Percentiles rank a stretch among this genome's conserved stretches.
These are phyloP conservation scores for Millerago galiae DNA, from an alignment of 805 yeast species.

Conservation along the genomic window DNA sequence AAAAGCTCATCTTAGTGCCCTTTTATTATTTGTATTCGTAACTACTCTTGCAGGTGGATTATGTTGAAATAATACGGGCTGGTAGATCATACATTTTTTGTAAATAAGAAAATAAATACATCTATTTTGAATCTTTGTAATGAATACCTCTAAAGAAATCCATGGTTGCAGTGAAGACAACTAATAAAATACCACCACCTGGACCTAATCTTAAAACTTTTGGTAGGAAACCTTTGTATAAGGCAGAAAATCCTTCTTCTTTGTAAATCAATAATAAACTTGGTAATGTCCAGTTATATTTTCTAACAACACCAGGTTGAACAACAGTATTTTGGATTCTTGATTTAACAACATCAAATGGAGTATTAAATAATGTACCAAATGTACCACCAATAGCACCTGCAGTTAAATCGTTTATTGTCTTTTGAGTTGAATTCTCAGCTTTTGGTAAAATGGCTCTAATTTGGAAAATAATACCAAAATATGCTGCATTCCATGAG, in stretches of 20 bases:
- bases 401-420: conserved; percentile 79
- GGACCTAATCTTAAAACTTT: conserved; percentile 97
- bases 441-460: conserved; percentile 76
- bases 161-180: conserved; percentile 93
- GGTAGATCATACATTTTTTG: conserved; percentile 54
- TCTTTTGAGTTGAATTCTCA: conserved; percentile 61
- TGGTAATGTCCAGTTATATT: conserved; percentile 90
- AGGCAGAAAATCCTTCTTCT: conserved; percentile 90
- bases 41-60: conserved; percentile 33
- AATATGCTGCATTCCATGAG: conserved; percentile 96
- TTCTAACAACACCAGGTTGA: conserved; percentile 69
- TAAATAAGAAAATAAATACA: not conserved
- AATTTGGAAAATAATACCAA: conserved; percentile 89
- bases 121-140: conserved; percentile 13
- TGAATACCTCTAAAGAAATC: conserved; percentile 68
- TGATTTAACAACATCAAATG: conserved; percentile 95
- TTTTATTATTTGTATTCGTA: conserved; percentile 35
- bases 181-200: conserved; percentile 97
- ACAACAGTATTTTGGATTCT: conserved; percentile 77
- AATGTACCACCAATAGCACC: conserved; percentile 97
- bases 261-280: conserved; percentile 63
- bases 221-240: conserved; percentile 95
- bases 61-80: conserved; percentile 47
- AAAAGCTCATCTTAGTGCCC: conserved; percentile 67
- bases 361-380: conserved; percentile 94